phyloP scores from a whole-genome alignment of 495 filamentous ascomycete species.

The Neurospora sp. region DNA sequence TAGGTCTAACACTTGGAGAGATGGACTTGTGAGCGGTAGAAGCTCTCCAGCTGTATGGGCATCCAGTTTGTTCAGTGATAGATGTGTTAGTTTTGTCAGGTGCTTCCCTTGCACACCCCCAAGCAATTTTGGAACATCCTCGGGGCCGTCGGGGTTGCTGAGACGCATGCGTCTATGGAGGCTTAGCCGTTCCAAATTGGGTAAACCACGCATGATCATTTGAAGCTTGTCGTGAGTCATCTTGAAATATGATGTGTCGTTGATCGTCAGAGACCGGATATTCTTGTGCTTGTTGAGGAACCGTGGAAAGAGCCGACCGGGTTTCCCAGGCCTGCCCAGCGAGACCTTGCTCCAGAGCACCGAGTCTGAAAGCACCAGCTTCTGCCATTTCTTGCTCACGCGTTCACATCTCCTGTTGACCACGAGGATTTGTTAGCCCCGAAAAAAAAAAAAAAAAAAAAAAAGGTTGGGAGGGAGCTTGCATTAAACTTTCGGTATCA shows the following conservation, averaged over 20 bases:
- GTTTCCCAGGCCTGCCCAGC: slow-evolving; percentile 6
- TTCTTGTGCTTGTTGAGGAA: slow-evolving; percentile 10
- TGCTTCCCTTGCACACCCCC: not conserved
- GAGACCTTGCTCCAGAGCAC: slow-evolving; percentile 12
- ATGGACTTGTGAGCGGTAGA: not conserved
- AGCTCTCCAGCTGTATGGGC: not conserved
- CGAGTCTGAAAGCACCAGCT: slow-evolving; percentile 1
- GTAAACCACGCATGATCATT: slow-evolving; percentile 3
- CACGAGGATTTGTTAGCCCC: not conserved
- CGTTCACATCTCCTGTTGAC: slow-evolving; percentile 6
- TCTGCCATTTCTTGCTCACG: slow-evolving; percentile 16
- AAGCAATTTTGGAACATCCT: not conserved
- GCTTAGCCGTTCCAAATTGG: slow-evolving; percentile 6
- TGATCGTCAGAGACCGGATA: slow-evolving; percentile 7
- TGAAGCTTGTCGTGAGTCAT: slow-evolving; percentile 1
- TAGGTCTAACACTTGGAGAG: slow-evolving; percentile 4
- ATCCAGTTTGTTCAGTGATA: not conserved
- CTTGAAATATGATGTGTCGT: slow-evolving; percentile 6
- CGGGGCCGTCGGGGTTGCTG: not conserved
- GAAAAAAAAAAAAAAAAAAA: not conserved
- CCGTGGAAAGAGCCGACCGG: slow-evolving; percentile 1
- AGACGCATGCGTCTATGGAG: slow-evolving; percentile 2
- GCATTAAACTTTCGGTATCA: slow-evolving; percentile 6
- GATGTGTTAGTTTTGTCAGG: not conserved
- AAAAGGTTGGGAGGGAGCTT: not conserved